Base-by-base conservation (phyloP, 257 asterid species). In the Solanum sitiens region DNA sequence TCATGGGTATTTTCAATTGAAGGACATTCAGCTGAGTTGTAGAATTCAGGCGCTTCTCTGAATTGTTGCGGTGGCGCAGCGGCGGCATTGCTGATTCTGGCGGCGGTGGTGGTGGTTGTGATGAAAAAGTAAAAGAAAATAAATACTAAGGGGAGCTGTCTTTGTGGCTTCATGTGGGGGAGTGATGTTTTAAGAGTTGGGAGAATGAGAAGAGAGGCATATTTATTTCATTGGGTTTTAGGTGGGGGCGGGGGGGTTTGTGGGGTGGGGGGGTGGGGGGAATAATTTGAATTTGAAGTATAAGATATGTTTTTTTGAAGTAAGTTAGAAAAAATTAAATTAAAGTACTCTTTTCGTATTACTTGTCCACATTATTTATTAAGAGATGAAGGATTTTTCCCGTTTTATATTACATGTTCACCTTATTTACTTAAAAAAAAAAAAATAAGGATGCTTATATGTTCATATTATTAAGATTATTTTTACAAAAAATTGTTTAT, bases 1-100 rank as follows among this genome's bases (percentile, higher is more conserved):
- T 9, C 23, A 15, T 68, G 44, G 35, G 61, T n/a, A 21, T 50
- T 80, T 8, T 87, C 80, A 37, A 94, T 63, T 16, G 93, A 80
- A 33, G 95, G 94, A 85, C 99, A 96, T 1, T 90, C 85, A 2
- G 90, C 94, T 47, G 98, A 88, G 23, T 96, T 96, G 88, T 96
- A 96, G 94, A 94, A 96, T 44, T 96, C 90, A 11, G 99, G 98
- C 74, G 99, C 99, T 89, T 97, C 98, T 73, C 94, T 89, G 89
- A 97, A 96, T 73, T 74, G 90, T 67, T 92, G 93, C 5, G 56
- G 83, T 5, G 59, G 50, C 11, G 70, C 44, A 10, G 40, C 72
- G 84, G 73, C 84, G 20, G 88, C 88, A 45, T 70, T 70, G 42
- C 10, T 11, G 6, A 4, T 79, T 25, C 40, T 79, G 39, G 15